These are phyloP conservation scores for Boletus pseudopeckii DNA, from an alignment of 768 basidiomycete genomes.

Conservation along the genomic window DNA sequence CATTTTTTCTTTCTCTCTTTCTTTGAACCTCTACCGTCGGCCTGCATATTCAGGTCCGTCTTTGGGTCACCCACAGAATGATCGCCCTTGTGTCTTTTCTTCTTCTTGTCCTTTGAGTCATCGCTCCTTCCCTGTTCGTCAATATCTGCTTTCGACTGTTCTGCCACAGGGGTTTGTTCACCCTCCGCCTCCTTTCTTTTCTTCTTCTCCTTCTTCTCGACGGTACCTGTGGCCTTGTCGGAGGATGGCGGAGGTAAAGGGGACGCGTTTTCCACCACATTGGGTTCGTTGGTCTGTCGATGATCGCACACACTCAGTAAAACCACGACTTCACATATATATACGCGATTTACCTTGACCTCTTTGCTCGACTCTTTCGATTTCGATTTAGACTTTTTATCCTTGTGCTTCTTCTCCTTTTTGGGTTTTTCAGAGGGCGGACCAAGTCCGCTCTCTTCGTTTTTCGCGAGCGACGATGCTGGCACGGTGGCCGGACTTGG, in stretches of 20 bases:
- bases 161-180: neutral
- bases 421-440: slow-evolving; percentile 7
- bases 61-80: neutral
- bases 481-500: neutral
- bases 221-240: neutral
- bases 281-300: slow-evolving; percentile 3
- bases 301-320: slow-evolving; percentile 5
- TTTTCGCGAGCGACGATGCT: neutral
- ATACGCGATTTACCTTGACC: slow-evolving; percentile 15
- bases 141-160: neutral
- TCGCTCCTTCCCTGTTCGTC: slow-evolving; percentile 1
- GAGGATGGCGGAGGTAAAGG: neutral
- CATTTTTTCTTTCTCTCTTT: neutral
- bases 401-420: slow-evolving; percentile 22
- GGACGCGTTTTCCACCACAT: neutral
- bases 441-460: neutral
- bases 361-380: slow-evolving; percentile 4
- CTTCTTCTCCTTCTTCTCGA: slow-evolving; percentile 18
- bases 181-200: slow-evolving; percentile 5
- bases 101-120: slow-evolving; percentile 15
- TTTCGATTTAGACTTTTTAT: slow-evolving; percentile 15
- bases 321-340: neutral
- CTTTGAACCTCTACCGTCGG: slow-evolving; percentile 5
- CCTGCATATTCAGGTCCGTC: neutral
- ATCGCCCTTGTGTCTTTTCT: slow-evolving; percentile 17